Percentiles rank a stretch among this genome's conserved stretches.
phyloP scores from a whole-genome alignment of 2,329 filamentous ascomycete genomes.

The Alternaria tenuissima region DNA sequence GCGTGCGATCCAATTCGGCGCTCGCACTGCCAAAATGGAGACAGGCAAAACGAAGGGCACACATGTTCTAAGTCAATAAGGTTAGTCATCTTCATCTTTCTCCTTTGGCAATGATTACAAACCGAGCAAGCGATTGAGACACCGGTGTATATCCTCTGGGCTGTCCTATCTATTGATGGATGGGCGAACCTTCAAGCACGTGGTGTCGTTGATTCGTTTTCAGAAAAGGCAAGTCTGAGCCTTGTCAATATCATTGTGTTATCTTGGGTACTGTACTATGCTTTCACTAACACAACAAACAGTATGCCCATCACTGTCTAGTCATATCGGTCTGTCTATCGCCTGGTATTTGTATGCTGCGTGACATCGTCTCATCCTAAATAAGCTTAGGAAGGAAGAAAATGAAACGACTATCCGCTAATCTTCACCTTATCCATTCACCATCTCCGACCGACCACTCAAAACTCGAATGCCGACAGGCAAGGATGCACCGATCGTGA shows the following conservation, averaged over 20 bases:
- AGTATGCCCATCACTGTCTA: not conserved
- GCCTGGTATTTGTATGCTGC: not conserved
- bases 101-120: constrained; percentile 43
- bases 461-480: not conserved
- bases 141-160: constrained; percentile 32
- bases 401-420: not conserved
- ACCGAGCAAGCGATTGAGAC: constrained; percentile 36
- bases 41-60: constrained; percentile 59
- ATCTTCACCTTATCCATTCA: not conserved
- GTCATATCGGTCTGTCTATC: not conserved
- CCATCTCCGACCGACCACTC: too few species aligned
- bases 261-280: not conserved
- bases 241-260: not conserved
- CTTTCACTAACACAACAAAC: not conserved
- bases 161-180: constrained; percentile 5
- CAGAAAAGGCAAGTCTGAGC: constrained; percentile 50
- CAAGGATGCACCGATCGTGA: too few species aligned
- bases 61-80: constrained; percentile 48
- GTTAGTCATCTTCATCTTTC: constrained; percentile 26
- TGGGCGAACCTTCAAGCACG: constrained; percentile 15
- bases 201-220: constrained; percentile 33
- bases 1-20: constrained; percentile 71
- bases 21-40: constrained; percentile 55
- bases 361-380: too few species aligned
- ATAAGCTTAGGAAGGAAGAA: not conserved